A percentile compares a stretch with the other conserved stretches of the same genome.
phyloP scores from a whole-genome alignment of 139 green algal genomes.

The Chlamydomonas sp. region DNA sequence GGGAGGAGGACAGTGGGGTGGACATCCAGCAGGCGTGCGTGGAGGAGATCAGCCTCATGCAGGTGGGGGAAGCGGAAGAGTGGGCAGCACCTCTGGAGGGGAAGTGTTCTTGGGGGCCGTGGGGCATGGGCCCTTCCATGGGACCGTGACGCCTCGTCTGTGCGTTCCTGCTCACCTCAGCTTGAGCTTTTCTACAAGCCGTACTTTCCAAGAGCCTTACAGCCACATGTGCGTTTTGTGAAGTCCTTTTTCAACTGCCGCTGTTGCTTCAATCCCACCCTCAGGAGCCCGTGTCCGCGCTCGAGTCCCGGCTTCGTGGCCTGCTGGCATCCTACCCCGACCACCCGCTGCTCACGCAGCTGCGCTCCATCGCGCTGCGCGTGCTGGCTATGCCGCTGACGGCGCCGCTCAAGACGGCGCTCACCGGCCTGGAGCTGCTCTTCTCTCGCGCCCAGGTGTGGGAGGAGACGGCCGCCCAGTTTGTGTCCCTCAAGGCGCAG shows the following conservation, averaged over 20 bases:
- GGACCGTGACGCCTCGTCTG: too few species aligned
- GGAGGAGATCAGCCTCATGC: constrained; percentile 84
- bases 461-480: constrained; percentile 92
- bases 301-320: constrained; percentile 66
- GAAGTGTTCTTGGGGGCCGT: too few species aligned
- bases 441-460: constrained; percentile 87
- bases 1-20: constrained; percentile 47
- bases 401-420: constrained; percentile 80
- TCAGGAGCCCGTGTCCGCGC: constrained; percentile 63
- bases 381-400: constrained; percentile 76
- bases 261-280: not conserved
- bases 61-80: constrained; percentile 18
- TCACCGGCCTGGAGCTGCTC: constrained; percentile 96
- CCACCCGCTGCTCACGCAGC: constrained; percentile 89
- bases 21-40: constrained; percentile 76
- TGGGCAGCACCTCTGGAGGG: not conserved
- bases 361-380: constrained; percentile 83
- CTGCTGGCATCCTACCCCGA: constrained; percentile 95
- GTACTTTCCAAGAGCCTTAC: not conserved
- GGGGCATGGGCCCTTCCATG: too few species aligned
- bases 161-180: too few species aligned
- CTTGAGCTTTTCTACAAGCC: not conserved
- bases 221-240: too few species aligned
- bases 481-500: constrained; percentile 80
- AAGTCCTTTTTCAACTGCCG: not conserved